Percentiles rank a stretch among this genome's conserved stretches.
These are phyloP conservation scores for Hebeloma cylindrosporum DNA, from an alignment of 768 basidiomycete species.

Conservation along the genomic window DNA sequence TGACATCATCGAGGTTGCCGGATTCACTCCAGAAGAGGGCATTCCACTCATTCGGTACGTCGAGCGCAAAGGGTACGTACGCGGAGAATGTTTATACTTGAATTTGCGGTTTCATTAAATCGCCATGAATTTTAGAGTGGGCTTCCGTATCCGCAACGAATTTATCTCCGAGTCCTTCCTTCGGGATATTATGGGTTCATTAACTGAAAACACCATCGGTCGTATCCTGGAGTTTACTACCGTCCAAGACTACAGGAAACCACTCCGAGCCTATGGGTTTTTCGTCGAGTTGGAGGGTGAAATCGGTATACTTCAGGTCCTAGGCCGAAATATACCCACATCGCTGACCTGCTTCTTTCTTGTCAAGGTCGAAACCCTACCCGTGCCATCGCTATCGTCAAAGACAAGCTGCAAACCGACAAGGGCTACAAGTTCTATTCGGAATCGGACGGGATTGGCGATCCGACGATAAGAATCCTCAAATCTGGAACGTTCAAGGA, in stretches of 20 bases:
- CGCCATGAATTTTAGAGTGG: conserved; percentile 2
- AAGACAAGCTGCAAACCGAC: not conserved
- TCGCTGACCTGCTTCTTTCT: too few relatives aligned
- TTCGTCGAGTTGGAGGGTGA: conserved; percentile 11
- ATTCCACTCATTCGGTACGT: conserved; percentile 9
- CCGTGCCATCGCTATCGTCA: not conserved
- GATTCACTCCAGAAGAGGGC: conserved; percentile 11
- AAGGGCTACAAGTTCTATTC: not conserved
- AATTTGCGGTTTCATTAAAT: not conserved
- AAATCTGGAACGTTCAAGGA: conserved; percentile 13
- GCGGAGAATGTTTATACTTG: not conserved
- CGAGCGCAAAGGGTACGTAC: conserved; percentile 8
- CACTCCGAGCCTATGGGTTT: conserved; percentile 9
- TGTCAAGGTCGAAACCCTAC: not conserved
- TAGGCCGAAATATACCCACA: not conserved
- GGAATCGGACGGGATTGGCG: not conserved
- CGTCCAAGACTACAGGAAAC: conserved; percentile 12
- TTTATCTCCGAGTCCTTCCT: conserved; percentile 13
- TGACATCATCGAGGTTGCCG: conserved; percentile 9
- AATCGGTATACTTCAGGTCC: not conserved
- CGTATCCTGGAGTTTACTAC: conserved; percentile 15
- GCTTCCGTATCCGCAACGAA: conserved; percentile 11
- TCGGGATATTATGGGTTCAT: conserved; percentile 4
- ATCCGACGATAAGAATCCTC: conserved; percentile 13
- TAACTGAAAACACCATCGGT: conserved; percentile 8